phyloP scores from a whole-genome alignment of 805 yeast species.

The Pichia occidentalis region DNA sequence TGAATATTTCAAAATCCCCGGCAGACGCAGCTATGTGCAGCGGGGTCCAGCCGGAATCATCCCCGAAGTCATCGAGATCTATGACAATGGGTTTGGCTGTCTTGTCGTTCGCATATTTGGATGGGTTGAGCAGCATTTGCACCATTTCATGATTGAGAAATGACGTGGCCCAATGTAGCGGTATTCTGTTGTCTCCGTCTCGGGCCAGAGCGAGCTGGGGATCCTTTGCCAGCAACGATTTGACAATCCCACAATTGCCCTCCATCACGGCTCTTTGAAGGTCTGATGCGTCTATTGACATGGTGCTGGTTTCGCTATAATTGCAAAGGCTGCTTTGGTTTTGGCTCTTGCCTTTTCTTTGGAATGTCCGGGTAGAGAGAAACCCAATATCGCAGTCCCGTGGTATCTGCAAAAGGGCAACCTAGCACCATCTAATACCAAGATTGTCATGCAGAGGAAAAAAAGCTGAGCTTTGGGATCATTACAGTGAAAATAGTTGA shows the following conservation, averaged over 20 bases:
- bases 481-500: too few species aligned
- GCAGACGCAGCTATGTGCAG: slow-evolving; percentile 75
- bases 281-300: slow-evolving; percentile 18
- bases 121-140: slow-evolving; percentile 31
- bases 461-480: too few species aligned
- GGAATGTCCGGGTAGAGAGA: too few species aligned
- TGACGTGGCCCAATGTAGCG: slow-evolving; percentile 87
- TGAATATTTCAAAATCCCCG: slow-evolving; percentile 53
- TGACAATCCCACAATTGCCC: slow-evolving; percentile 46
- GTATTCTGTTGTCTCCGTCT: slow-evolving; percentile 74
- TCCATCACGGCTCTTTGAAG: slow-evolving; percentile 65
- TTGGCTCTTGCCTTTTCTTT: too few species aligned
- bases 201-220: slow-evolving; percentile 41
- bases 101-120: slow-evolving; percentile 1
- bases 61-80: slow-evolving; percentile 63
- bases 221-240: slow-evolving; percentile 40
- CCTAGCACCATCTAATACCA: too few species aligned
- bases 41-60: slow-evolving; percentile 85
- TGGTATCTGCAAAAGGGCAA: too few species aligned
- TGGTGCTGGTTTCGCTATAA: not conserved
- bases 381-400: too few species aligned
- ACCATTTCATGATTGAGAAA: slow-evolving; percentile 49
- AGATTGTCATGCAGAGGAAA: too few species aligned
- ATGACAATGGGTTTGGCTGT: slow-evolving; percentile 18
- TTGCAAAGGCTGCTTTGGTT: too few species aligned